Base-by-base conservation (phyloP, 2,329 filamentous ascomycete species). In the Talaromyces sp. region DNA sequence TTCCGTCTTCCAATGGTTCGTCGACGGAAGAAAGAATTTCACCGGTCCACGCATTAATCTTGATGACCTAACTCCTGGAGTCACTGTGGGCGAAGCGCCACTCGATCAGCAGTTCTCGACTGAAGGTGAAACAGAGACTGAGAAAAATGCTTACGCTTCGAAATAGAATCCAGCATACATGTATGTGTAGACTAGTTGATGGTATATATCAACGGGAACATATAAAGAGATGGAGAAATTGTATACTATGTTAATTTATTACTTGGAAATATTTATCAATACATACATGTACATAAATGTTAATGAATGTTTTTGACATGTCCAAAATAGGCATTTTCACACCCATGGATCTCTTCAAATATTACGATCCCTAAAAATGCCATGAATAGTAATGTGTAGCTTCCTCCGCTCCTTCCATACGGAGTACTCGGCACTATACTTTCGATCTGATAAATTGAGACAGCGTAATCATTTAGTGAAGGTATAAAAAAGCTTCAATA, bases 21-120 rank as follows among this genome's bases (percentile, higher is more conserved):
- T 87, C 14, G 85, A 87, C 65, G 85, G 85, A 6, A 76, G 82
- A 34, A 86, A 86, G 76, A 86, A 87, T 69, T 87, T 83, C 68
- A 80, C 76, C 2, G 84, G 84, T 0, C 84, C 82, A 34, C 75
- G 77, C 5, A 67, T 83, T 18, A 78, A 83, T 62, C 70, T 81
- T 16, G 61, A 63, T 23, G 61, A 57, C 18, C 44, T 60, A 28
- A 42, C 53, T 33, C 53, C 50, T n/a, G 61, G 61, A 16, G 57
- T 63, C 34, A 44, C 54, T 8, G 16, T 60, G 31, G 61, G 61
- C 7, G 57, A 63, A 31, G 44, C 50, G 5, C 44, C 61, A 12
- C 47, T 60, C 27, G 61, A 60, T 9, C 61, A 59, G 42, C 51
- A 59, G 31, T 47, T 53, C 12, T 63, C 30, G 5, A 36, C 10